Evolutionary conservation across 2,329 filamentous ascomycete genomes (phyloP), one percentile per base, ranked within the genome.

Genomic region (Knufia fluminis): DNA sequence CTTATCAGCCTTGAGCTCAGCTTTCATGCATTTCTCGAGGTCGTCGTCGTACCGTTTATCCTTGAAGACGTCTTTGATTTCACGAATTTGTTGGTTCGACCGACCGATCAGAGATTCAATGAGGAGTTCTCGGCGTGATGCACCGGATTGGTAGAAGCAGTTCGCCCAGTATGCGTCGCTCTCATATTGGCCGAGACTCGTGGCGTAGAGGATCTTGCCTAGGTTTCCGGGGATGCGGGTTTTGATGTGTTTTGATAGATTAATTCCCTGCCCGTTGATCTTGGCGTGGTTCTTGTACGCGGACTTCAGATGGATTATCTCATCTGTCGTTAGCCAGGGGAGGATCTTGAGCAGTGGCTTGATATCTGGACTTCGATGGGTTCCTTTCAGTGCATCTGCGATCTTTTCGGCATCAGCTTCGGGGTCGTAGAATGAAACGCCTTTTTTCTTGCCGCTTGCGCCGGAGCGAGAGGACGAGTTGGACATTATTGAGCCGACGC

Each of bases 151-250:
- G 69, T 96, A 97, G 83, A 89, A 97, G 67, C 88, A 95, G 66
- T 96, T 97, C 52, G 91, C 89, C 90, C 92, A 98, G 73, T 95
- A 95, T 0, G 88, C 87, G 66, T 98, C 92, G 58, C 82, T 84
- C 69, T 96, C 92, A 83, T 89, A 97, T 46, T 78, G 78, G 8
- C 92, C 92, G 0, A 97, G 77, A 0, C 91, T 89, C 2, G 87
- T 90, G 2, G 90, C 82, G 65, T 97, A 96, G 61, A 85, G 89
- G 4, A 86, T 85, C 68, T 97, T 97, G 69, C 90, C 91, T 57
- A 97, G 82, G 58, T 80, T 82, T 16, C 68, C 69, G 1, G 33
- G 33, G 1, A 66, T 51, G 49, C 69, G 69, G 46, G 71, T 60
- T 7, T 70, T 67, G 53, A 76, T 68, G 57, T 75, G 73, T 41